Conservation (phyloP, 2,329 filamentous ascomycete species). For the Ceratocystis colombiana region DNA sequence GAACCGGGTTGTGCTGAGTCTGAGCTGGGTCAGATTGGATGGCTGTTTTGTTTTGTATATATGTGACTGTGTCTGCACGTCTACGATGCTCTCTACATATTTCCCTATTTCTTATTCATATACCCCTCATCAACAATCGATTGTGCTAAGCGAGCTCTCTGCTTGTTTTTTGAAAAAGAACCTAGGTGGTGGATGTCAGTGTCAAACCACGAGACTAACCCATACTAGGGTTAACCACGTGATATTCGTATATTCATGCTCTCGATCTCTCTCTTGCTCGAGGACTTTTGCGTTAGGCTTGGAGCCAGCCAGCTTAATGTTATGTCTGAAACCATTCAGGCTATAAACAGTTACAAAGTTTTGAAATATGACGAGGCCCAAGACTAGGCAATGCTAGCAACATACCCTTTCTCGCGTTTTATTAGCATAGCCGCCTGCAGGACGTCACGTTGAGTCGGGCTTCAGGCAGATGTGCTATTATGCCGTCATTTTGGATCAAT, state of each 20-base stretch:
- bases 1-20: background rate
- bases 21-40: background rate
- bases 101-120: conserved; percentile 19
- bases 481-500: too few species aligned
- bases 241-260: background rate
- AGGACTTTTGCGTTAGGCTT: too few species aligned
- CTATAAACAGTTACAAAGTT: background rate
- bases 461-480: too few species aligned
- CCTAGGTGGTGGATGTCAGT: background rate
- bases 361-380: background rate
- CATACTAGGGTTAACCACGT: background rate
- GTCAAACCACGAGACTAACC: background rate
- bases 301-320: background rate
- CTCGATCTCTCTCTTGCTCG: too few species aligned
- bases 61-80: background rate
- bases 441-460: background rate
- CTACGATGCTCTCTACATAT: background rate
- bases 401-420: background rate
- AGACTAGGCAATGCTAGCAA: background rate
- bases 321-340: background rate
- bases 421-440: background rate
- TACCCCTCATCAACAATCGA: conserved; percentile 18
- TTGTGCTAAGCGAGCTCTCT: background rate
- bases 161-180: too few species aligned
- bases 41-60: background rate